Base-by-base conservation (phyloP, 2,329 filamentous ascomycete genomes). In the Talaromyces sp. region DNA sequence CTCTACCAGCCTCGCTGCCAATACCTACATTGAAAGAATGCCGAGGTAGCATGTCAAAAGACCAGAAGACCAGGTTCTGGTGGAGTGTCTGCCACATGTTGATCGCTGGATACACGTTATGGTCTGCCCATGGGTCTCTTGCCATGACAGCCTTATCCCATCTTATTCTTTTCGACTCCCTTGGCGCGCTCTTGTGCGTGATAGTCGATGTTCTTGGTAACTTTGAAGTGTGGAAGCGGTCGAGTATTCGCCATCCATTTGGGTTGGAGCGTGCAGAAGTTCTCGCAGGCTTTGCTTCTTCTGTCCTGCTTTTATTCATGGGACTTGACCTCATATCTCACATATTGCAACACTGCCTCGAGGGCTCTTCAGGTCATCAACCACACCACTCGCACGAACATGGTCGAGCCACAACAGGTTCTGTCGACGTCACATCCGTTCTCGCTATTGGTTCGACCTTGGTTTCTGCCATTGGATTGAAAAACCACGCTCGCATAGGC, bases 201-300 rank as follows among this genome's bases (percentile, higher is more conserved):
- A 87, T 86, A 13, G 93, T 98, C 53, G 95, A 99, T 71, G 90
- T 98, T 1, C 85, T 97, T 54, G 88, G 90, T 56, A 99, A 99
- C 74, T 99, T 99, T 69, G 95, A 99, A 73, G 93, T 98, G 46
- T 99, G 95, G 95, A 91, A 91, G 65, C 86, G 93, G 53, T 93
- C 90, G 67, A 96, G 89, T 66, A 89, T 99, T 67, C 88, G 93
- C 26, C 92, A 99, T 75, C 95, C 95, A 0, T 99, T 99, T 71
- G 93, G 85, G 3, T 84, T 99, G 26, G 91, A 97, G 77, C 86
- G 95, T 58, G 90, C 90, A 61, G 95, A 99, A 75, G 93, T 99
- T 5, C 84, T 99, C 17, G 92, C 93, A 38, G 95, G 95, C 19
- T 96, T 99, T 65, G 95, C 93, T 63, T 91, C 98, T 86, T 96